phyloP scores from a whole-genome alignment of 768 basidiomycete genomes.

The Phylloporus arenicola region DNA sequence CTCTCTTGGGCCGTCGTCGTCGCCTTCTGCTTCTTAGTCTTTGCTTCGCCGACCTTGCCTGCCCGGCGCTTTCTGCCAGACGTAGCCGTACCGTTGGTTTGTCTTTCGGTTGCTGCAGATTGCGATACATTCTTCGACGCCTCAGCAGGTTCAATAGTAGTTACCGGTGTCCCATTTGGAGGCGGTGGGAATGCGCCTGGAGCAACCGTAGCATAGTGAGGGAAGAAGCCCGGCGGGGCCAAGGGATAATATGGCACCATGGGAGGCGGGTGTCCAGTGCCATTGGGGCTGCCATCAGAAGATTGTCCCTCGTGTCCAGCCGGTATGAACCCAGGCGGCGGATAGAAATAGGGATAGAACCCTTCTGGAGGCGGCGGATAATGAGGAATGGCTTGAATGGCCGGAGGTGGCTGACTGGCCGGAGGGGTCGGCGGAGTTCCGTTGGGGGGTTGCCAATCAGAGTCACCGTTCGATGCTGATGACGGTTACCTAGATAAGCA shows the following conservation, averaged over 20 bases:
- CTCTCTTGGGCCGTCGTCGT: constrained; percentile 7
- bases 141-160: constrained; percentile 25
- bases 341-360: constrained; percentile 42
- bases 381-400: constrained; percentile 23
- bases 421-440: constrained; percentile 15
- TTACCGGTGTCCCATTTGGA: constrained; percentile 19
- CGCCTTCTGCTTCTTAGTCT: constrained; percentile 31
- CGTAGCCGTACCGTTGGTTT: constrained; percentile 13
- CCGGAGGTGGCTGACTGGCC: constrained; percentile 20
- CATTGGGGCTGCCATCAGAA: constrained; percentile 30
- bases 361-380: constrained; percentile 38
- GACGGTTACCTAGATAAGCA: constrained; percentile 12
- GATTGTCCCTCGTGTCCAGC: constrained; percentile 35
- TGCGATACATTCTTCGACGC: constrained; percentile 15
- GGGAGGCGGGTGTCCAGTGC: constrained; percentile 25
- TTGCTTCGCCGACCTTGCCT: constrained; percentile 27
- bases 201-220: constrained; percentile 29
- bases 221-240: constrained; percentile 38
- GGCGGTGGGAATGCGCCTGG: constrained; percentile 31
- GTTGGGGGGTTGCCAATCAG: constrained; percentile 30
- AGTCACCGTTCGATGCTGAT: constrained; percentile 22
- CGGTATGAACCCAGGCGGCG: constrained; percentile 36
- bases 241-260: constrained; percentile 34
- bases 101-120: constrained; percentile 13
- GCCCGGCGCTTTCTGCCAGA: constrained; percentile 28